Percentiles rank a stretch among this genome's conserved stretches.
Conservation (phyloP, 139 green algal genomes). For the Desmodesmus armatus region DNA sequence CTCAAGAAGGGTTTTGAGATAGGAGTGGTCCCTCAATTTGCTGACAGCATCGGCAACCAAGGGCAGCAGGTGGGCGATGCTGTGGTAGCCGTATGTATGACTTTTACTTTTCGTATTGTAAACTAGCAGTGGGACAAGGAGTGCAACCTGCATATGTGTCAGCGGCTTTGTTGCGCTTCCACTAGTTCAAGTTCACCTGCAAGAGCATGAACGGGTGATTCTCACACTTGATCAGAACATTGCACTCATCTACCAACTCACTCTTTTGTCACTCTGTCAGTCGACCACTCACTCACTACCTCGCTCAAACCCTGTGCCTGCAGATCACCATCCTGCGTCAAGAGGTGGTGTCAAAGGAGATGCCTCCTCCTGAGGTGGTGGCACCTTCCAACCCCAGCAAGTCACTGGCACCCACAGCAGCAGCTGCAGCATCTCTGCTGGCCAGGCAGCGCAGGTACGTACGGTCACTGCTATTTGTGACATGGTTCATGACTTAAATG, state of each 20-base stretch:
- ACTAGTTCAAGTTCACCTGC: too few relatives aligned
- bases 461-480: too few relatives aligned
- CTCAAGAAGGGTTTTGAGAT: constrained; percentile 31
- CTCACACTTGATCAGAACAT: too few relatives aligned
- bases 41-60: constrained; percentile 1
- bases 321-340: constrained; percentile 35
- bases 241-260: too few relatives aligned
- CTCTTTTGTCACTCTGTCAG: too few relatives aligned
- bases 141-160: too few relatives aligned
- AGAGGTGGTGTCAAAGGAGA: constrained; percentile 23
- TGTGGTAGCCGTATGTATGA: not conserved
- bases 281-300: too few relatives aligned
- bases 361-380: not conserved
- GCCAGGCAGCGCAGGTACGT: constrained; percentile 9
- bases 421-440: not conserved
- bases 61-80: not conserved
- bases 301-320: too few relatives aligned
- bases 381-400: not conserved
- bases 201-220: too few relatives aligned
- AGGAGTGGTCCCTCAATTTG: constrained; percentile 18
- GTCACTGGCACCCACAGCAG: not conserved
- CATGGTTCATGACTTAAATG: too few relatives aligned
- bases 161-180: too few relatives aligned
- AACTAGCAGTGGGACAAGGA: too few relatives aligned
- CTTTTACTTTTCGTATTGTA: not conserved